Evolutionary conservation across 2,329 filamentous ascomycete genomes (phyloP).

Genomic region (Exophiala xenobiotica): DNA sequence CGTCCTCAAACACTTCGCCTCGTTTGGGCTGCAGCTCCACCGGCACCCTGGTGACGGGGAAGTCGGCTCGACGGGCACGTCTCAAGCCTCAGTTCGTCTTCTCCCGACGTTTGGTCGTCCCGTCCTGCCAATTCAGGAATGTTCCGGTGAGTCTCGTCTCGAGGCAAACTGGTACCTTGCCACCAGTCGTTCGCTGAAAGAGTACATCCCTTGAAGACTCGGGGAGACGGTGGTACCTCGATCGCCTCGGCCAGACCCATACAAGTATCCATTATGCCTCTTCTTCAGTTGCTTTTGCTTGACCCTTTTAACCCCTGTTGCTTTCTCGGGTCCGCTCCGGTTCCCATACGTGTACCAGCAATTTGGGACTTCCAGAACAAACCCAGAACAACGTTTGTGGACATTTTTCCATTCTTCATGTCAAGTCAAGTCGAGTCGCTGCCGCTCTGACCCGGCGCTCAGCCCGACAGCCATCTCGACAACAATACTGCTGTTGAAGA

Average conservation of each 20-base stretch:
- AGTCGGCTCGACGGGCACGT: neutral
- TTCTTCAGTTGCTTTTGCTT: too few relatives aligned
- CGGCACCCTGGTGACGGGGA: neutral
- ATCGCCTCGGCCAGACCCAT: neutral
- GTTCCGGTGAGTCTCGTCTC: neutral
- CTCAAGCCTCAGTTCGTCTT: neutral
- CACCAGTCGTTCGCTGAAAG: constrained; percentile 1
- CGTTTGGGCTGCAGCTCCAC: neutral
- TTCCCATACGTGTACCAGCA: neutral
- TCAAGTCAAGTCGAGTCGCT: too few relatives aligned
- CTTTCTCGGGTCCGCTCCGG: neutral
- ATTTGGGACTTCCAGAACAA: neutral
- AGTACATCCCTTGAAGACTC: too few relatives aligned
- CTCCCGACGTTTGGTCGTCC: neutral
- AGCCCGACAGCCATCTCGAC: neutral
- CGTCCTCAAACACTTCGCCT: too few relatives aligned
- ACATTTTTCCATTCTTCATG: neutral
- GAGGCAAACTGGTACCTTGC: constrained; percentile 3
- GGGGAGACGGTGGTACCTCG: too few relatives aligned
- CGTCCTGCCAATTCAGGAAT: neutral
- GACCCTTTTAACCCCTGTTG: too few relatives aligned
- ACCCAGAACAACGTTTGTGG: neutral
- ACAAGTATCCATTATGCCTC: too few relatives aligned
- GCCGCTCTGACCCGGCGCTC: too few relatives aligned
- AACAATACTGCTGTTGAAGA: neutral